Evolutionary conservation across 768 basidiomycete genomes (phyloP).

Genomic region (Macrocybe gigantea): DNA sequence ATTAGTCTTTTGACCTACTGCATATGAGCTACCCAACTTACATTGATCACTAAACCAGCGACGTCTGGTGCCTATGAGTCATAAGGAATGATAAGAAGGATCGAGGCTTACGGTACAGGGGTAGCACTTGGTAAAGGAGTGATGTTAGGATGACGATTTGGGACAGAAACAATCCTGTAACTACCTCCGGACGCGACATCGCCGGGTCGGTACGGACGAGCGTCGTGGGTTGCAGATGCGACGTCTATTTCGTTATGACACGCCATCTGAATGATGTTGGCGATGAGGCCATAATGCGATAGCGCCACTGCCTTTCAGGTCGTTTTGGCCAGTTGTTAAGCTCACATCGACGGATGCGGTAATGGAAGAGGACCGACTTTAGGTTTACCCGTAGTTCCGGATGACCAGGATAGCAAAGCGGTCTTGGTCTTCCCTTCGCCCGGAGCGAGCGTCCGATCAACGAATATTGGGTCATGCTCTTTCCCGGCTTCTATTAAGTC

Average conservation of each 20-base stretch:
- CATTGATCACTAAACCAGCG: slow-evolving; percentile 48
- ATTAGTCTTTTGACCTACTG: slow-evolving; percentile 8
- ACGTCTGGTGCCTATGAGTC: slow-evolving; percentile 14
- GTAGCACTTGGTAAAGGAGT: slow-evolving; percentile 18
- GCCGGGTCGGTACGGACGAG: slow-evolving; percentile 37
- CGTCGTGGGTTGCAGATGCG: slow-evolving; percentile 17
- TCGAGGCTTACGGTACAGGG: slow-evolving; percentile 40
- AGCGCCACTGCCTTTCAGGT: slow-evolving; percentile 40
- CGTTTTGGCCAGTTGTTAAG: slow-evolving; percentile 1
- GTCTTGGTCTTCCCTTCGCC: slow-evolving; percentile 57
- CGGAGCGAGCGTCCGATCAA: slow-evolving; percentile 34
- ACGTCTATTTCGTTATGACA: slow-evolving; percentile 28
- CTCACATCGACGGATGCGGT: not conserved
- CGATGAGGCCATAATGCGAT: slow-evolving; percentile 48
- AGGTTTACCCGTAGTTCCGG: slow-evolving; percentile 63
- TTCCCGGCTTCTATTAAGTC: slow-evolving; percentile 21
- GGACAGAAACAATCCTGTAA: slow-evolving; percentile 4
- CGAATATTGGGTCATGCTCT: slow-evolving; percentile 21
- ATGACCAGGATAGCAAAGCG: slow-evolving; percentile 60
- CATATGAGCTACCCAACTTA: slow-evolving; percentile 19
- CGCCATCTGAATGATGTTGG: slow-evolving; percentile 48
- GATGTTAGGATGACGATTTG: slow-evolving; percentile 6
- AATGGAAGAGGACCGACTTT: slow-evolving; percentile 32
- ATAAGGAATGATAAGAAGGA: slow-evolving; percentile 21
- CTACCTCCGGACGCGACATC: slow-evolving; percentile 39